Base-by-base conservation (phyloP, 148 eudicot genomes). In the Amaranthus palmeri region DNA sequence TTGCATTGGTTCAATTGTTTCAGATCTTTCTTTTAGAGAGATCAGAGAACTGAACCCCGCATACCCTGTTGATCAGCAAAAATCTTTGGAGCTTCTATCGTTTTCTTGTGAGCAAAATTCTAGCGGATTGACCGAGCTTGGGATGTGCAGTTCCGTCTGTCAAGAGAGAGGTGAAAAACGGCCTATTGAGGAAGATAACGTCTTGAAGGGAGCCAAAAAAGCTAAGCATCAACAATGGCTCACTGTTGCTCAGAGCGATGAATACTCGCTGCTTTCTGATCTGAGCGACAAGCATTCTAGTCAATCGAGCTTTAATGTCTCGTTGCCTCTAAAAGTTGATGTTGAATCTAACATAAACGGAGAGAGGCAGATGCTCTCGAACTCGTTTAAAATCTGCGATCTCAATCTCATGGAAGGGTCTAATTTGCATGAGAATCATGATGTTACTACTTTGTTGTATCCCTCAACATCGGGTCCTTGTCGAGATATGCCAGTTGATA, bases 381-480 rank as follows among this genome's bases (percentile, higher is more conserved):
- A 83, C 68, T 89, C 97, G 14, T 95, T 88, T 69, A 95, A 89
- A 83, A 89, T 88, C 70, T 91, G 88, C 69, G 99, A 95, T 81
- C 96, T 91, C 75, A 95, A 95, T 80, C 87, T 88, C 43, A 78
- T 86, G 84, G 92, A 84, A 74, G 83, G 76, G 67, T 80, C 89
- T 78, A 92, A 93, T 52, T 68, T 69, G 54, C 81, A 80, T 72
- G 96, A 91, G 73, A 82, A 72, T 74, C 90, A 76, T 77, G 85
- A 78, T 64, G 76, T 77, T 64, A 73, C 83, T 2, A 61, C 69
- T 43, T 74, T 82, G 41, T 46, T 84, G 55, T 82, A 84, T 76
- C 86, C 87, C 40, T 81, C 90, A 74, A 60, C 83, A 69, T 58
- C 84, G 58, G 79, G 75, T 68, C 65, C 80, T 9, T 76, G 80